Evolutionary conservation across 1,284 basidiomycete genomes (phyloP).

Genomic region (Moesziomyces sp.): DNA sequence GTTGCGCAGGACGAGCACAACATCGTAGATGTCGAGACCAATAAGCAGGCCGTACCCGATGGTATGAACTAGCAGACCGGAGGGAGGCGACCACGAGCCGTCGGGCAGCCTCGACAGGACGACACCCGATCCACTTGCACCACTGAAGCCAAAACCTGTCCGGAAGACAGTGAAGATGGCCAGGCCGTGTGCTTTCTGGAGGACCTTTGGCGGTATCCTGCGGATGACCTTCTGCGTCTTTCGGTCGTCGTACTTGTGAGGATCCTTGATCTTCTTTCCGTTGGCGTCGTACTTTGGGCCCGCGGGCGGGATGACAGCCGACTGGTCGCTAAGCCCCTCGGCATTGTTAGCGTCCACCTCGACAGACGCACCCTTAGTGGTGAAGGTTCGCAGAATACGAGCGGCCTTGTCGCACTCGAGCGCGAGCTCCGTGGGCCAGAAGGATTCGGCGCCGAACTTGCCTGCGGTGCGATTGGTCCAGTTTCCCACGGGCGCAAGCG

Average conservation of each 20-base stretch:
- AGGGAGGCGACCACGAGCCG: constrained; percentile 65
- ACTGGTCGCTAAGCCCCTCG: constrained; percentile 32
- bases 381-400: constrained; percentile 61
- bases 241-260: constrained; percentile 52
- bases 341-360: constrained; percentile 43
- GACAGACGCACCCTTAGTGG: constrained; percentile 47
- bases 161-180: constrained; percentile 67
- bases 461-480: constrained; percentile 52
- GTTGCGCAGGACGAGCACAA: constrained; percentile 66
- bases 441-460: constrained; percentile 59
- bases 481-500: constrained; percentile 46
- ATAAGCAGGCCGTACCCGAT: constrained; percentile 62
- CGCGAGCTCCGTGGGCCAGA: constrained; percentile 60
- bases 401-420: constrained; percentile 63
- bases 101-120: constrained; percentile 63
- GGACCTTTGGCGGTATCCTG: constrained; percentile 64
- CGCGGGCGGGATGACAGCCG: constrained; percentile 28
- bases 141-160: constrained; percentile 58
- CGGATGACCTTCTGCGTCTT: constrained; percentile 66
- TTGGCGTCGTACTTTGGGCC: constrained; percentile 30
- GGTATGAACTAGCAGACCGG: constrained; percentile 65
- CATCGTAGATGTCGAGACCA: constrained; percentile 68
- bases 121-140: constrained; percentile 63
- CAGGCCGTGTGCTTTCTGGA: constrained; percentile 53
- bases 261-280: constrained; percentile 46